phyloP scores from a whole-genome alignment of 768 basidiomycete genomes.

The Kwoniella europaea region DNA sequence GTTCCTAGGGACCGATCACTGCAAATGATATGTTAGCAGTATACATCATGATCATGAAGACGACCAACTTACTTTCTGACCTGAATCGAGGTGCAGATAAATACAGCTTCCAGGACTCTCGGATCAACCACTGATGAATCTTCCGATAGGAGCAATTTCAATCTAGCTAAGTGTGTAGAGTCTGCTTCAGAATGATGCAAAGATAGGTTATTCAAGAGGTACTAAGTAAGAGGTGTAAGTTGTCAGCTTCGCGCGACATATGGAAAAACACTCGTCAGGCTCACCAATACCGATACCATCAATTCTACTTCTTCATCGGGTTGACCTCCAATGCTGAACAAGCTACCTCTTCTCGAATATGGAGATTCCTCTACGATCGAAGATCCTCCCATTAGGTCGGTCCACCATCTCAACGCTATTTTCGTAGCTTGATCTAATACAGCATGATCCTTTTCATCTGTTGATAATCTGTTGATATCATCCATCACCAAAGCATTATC shows the following conservation, averaged over 20 bases:
- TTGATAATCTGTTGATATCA: conserved; percentile 7
- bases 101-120: conserved; percentile 83
- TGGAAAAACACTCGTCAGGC: conserved; percentile 1
- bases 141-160: conserved; percentile 77
- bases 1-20: conserved; percentile 83
- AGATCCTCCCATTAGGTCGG: conserved; percentile 30
- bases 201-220: conserved; percentile 44
- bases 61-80: conserved; percentile 71
- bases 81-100: conserved; percentile 81
- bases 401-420: conserved; percentile 45
- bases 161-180: conserved; percentile 62
- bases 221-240: conserved; percentile 24
- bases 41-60: not conserved
- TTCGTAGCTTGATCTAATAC: conserved; percentile 27
- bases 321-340: conserved; percentile 35
- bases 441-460: conserved; percentile 15
- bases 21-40: conserved; percentile 7
- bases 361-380: conserved; percentile 14
- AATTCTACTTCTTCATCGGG: conserved; percentile 48
- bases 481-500: not conserved
- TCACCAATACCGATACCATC: conserved; percentile 47
- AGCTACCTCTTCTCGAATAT: conserved; percentile 25
- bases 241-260: conserved; percentile 3
- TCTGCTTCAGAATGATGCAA: conserved; percentile 38
- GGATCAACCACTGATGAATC: conserved; percentile 80